A percentile compares a stretch with the other conserved stretches of the same genome.
Conservation (phyloP, 306 rosid genomes). For the Vigna reflexopilosa region DNA sequence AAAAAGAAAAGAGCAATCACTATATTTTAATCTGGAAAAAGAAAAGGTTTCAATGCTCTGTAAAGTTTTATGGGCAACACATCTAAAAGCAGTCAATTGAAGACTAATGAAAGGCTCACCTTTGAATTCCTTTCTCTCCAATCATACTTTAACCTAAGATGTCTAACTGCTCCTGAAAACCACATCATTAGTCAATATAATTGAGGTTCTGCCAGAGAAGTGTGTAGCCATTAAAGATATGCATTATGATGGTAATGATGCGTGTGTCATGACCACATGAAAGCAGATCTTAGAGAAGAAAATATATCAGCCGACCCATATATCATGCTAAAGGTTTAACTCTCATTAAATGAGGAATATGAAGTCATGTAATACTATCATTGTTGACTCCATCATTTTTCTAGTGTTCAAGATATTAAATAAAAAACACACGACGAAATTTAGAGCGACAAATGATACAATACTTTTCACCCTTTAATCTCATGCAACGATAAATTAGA, state of each 20-base stretch:
- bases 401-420: background rate
- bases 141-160: slow-evolving; percentile 41
- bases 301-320: slow-evolving; percentile 2
- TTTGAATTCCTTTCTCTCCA: background rate
- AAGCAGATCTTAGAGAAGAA: slow-evolving; percentile 21
- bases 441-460: background rate
- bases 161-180: slow-evolving; percentile 38
- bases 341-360: slow-evolving; percentile 9
- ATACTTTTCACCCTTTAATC: no score
- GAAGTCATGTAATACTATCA: background rate
- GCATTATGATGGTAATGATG: slow-evolving; percentile 40
- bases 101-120: background rate
- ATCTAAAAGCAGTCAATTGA: background rate
- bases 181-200: slow-evolving; percentile 42
- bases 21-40: background rate
- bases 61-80: slow-evolving; percentile 3
- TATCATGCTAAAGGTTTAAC: slow-evolving; percentile 13
- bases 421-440: background rate
- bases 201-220: slow-evolving; percentile 39
- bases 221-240: slow-evolving; percentile 37
- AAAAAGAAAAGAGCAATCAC: background rate
- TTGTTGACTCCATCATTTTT: background rate
- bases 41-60: background rate
- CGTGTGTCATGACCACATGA: slow-evolving; percentile 12
- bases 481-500: no score